Percentiles rank a stretch among this genome's conserved stretches.
phyloP scores from a whole-genome alignment of 2,329 filamentous ascomycete species.

The Aschersonia sp. region DNA sequence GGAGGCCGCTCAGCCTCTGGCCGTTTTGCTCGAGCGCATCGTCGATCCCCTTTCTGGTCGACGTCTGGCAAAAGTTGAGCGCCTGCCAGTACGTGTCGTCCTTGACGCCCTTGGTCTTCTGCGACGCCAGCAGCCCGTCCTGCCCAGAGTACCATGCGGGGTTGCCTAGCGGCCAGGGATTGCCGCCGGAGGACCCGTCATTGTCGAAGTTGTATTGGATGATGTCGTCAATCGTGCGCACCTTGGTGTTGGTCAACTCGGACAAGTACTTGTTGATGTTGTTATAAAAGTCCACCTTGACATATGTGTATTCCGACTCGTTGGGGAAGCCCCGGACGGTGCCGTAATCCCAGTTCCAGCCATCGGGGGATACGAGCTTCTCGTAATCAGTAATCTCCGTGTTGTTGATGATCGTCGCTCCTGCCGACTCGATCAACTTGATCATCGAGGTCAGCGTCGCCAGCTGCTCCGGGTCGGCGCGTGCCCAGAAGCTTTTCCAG shows the following conservation, averaged over 20 bases:
- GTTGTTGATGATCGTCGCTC: slow-evolving; percentile 53
- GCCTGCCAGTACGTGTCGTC: slow-evolving; percentile 55
- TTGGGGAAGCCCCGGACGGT: slow-evolving; percentile 47
- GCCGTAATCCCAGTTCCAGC: slow-evolving; percentile 66
- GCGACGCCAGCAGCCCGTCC: slow-evolving; percentile 51
- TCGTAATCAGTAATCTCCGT: slow-evolving; percentile 53
- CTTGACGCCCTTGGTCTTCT: slow-evolving; percentile 43
- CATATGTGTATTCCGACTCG: slow-evolving; percentile 57
- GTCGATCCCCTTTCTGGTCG: slow-evolving; percentile 54
- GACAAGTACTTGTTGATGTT: slow-evolving; percentile 47
- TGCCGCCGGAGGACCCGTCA: slow-evolving; percentile 51
- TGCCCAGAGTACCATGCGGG: slow-evolving; percentile 58
- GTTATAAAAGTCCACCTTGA: slow-evolving; percentile 57
- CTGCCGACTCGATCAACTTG: slow-evolving; percentile 38
- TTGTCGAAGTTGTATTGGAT: slow-evolving; percentile 50
- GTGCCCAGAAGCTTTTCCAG: slow-evolving; percentile 56
- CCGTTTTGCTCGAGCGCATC: slow-evolving; percentile 39
- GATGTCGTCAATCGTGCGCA: slow-evolving; percentile 48
- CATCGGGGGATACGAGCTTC: slow-evolving; percentile 45
- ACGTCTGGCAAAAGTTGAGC: slow-evolving; percentile 42
- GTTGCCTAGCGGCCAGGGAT: slow-evolving; percentile 33
- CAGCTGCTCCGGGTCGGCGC: slow-evolving; percentile 41
- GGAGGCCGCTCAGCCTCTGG: slow-evolving; percentile 40
- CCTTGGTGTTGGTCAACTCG: slow-evolving; percentile 44
- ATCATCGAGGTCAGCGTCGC: slow-evolving; percentile 31